phyloP scores from a whole-genome alignment of 106 monocot species.

The Hemerocallis citrina region DNA sequence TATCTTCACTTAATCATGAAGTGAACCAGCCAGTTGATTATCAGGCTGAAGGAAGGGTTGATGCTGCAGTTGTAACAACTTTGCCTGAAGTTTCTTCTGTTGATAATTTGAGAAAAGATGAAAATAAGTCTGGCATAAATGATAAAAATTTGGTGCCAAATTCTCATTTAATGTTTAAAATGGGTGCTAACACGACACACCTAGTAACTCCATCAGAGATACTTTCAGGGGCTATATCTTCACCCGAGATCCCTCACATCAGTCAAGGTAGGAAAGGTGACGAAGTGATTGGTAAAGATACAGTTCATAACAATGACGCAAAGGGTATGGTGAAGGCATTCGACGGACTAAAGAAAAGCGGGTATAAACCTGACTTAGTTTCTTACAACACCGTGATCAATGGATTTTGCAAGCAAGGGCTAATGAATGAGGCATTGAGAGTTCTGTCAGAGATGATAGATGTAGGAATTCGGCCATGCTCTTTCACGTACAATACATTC shows the following conservation, averaged over 20 bases:
- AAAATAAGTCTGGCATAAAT: no score
- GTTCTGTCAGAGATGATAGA: conserved; percentile 54
- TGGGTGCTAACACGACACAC: conserved; percentile 35
- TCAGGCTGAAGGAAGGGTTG: conserved; percentile 23
- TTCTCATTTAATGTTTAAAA: conserved; percentile 22
- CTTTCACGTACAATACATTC: conserved; percentile 71
- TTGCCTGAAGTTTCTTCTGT: conserved; percentile 12
- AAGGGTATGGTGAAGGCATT: conserved; percentile 68
- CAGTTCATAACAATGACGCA: conserved; percentile 7
- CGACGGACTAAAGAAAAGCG: conserved; percentile 42
- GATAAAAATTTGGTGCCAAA: conserved; percentile 22
- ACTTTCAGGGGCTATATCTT: conserved; percentile 40
- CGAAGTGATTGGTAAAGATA: conserved; percentile 31
- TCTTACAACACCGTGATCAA: conserved; percentile 95
- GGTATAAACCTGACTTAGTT: conserved; percentile 55
- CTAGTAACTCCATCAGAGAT: conserved; percentile 79
- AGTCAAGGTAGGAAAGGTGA: conserved; percentile 7
- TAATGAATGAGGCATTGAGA: conserved; percentile 69
- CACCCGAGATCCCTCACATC: conserved; percentile 23
- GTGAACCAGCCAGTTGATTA: conserved; percentile 16
- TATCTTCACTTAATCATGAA: conserved; percentile 26
- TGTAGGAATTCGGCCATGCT: conserved; percentile 48
- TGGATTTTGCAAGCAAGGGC: conserved; percentile 74
- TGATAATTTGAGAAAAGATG: conserved; percentile 17
- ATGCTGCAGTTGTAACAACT: conserved; percentile 10